Evolutionary conservation across 2,329 filamentous ascomycete species (phyloP).

Genomic region (Aspergillus sp.): DNA sequence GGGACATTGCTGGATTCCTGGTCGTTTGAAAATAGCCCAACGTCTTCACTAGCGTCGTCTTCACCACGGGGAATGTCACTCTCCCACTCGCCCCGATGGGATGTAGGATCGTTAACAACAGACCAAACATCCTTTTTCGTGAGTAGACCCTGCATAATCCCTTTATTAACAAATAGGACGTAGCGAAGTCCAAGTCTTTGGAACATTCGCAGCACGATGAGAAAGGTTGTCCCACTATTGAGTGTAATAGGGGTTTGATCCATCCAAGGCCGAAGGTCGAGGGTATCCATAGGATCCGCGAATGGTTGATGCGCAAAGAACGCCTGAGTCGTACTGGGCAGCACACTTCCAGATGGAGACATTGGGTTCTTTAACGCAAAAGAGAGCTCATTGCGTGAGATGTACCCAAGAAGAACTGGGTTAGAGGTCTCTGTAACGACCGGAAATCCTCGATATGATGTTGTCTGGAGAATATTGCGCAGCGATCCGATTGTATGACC

Average conservation of each 20-base stretch:
- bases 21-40: conserved; percentile 38
- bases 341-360: conserved; percentile 44
- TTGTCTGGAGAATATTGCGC: conserved; percentile 66
- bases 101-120: conserved; percentile 76
- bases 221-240: conserved; percentile 71
- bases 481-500: conserved; percentile 83
- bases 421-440: conserved; percentile 77
- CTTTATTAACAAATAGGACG: conserved; percentile 80
- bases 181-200: conserved; percentile 91
- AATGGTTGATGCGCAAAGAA: conserved; percentile 84
- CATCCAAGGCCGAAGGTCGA: conserved; percentile 97
- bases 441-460: conserved; percentile 87
- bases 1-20: conserved; percentile 33
- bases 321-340: conserved; percentile 71
- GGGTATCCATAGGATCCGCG: conserved; percentile 71
- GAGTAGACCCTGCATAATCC: conserved; percentile 76
- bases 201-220: conserved; percentile 89
- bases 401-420: conserved; percentile 84
- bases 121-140: conserved; percentile 99
- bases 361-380: conserved; percentile 72
- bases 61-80: conserved; percentile 28
- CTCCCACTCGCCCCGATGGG: conserved; percentile 38
- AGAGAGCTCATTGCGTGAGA: conserved; percentile 83
- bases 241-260: conserved; percentile 96
- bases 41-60: conserved; percentile 32